Evolutionary conservation across 2,329 filamentous ascomycete species (phyloP).

Genomic region (Beauveria sp.): DNA sequence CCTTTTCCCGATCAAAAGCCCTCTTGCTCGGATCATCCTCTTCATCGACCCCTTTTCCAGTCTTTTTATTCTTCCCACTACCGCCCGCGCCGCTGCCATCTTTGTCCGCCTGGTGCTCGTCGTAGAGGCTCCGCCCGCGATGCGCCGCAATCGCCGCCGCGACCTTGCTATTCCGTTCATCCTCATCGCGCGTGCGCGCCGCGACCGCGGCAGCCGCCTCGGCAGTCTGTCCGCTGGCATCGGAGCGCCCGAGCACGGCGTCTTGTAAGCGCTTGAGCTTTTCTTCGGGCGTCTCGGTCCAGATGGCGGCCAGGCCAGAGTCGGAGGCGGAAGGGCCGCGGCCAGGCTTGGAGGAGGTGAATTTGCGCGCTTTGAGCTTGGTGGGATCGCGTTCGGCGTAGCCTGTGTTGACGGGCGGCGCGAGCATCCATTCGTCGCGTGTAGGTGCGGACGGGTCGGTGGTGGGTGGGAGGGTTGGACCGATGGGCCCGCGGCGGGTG

Average conservation of each 20-base stretch:
- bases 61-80: slow-evolving; percentile 11
- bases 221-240: slow-evolving; percentile 29
- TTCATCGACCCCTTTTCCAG: slow-evolving; percentile 34
- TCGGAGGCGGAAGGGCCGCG: slow-evolving; percentile 8
- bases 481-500: slow-evolving; percentile 39
- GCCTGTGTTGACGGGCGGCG: slow-evolving; percentile 52
- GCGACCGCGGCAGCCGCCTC: slow-evolving; percentile 27
- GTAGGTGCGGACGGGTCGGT: slow-evolving; percentile 33
- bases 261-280: slow-evolving; percentile 74
- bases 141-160: slow-evolving; percentile 43
- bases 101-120: slow-evolving; percentile 41
- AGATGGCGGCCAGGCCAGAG: slow-evolving; percentile 56
- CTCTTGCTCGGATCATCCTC: slow-evolving; percentile 88
- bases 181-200: slow-evolving; percentile 47
- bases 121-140: slow-evolving; percentile 51
- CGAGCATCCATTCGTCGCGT: slow-evolving; percentile 83
- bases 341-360: slow-evolving; percentile 51
- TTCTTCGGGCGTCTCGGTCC: slow-evolving; percentile 88
- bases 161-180: slow-evolving; percentile 42
- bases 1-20: slow-evolving; percentile 86
- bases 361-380: slow-evolving; percentile 73
- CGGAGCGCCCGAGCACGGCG: slow-evolving; percentile 67
- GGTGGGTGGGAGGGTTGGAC: slow-evolving; percentile 25
- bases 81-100: slow-evolving; percentile 18
- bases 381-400: slow-evolving; percentile 68